These are phyloP conservation scores for Licmophora abbreviata DNA, from an alignment of 108 stramenopile species.

Conservation along the genomic window DNA sequence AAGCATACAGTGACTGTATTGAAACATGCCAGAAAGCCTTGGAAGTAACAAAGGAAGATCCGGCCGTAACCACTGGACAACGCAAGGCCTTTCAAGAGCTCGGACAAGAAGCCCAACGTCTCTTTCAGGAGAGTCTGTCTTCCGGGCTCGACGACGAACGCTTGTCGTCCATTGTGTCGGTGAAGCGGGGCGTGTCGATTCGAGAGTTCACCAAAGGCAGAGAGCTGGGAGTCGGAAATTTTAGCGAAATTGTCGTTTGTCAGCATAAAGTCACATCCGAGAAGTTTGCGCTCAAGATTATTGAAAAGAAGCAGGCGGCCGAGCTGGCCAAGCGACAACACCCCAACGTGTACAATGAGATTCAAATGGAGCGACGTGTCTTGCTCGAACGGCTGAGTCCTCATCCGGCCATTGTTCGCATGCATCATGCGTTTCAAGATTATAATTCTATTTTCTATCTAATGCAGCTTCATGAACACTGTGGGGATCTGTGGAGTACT, in stretches of 20 bases:
- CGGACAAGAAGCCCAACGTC: constrained; percentile 2
- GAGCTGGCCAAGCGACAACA: constrained; percentile 82
- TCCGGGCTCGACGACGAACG: constrained; percentile 1
- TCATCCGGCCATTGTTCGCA: constrained; percentile 51
- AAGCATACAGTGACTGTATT: constrained; percentile 16
- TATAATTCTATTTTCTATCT: constrained; percentile 71
- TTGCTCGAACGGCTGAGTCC: constrained; percentile 52
- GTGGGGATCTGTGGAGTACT: constrained; percentile 86
- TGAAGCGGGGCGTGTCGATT: constrained; percentile 52
- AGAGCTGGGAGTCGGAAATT: constrained; percentile 83
- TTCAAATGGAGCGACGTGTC: constrained; percentile 91
- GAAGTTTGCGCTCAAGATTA: constrained; percentile 92
- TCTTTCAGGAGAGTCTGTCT: not conserved
- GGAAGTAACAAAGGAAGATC: constrained; percentile 3
- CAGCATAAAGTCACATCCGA: constrained; percentile 74
- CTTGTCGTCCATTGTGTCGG: constrained; percentile 45
- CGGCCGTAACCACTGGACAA: constrained; percentile 7
- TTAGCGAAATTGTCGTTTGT: constrained; percentile 71
- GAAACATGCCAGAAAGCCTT: not conserved
- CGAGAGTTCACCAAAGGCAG: constrained; percentile 59
- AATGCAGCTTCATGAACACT: constrained; percentile 78
- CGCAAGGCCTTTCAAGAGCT: constrained; percentile 13
- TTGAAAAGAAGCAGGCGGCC: constrained; percentile 87
- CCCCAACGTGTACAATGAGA: constrained; percentile 93
- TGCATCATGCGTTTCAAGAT: constrained; percentile 91